A percentile compares a stretch with the other conserved stretches of the same genome.
phyloP scores from a whole-genome alignment of 148 eudicot species.

The Camellia granthamiana region DNA sequence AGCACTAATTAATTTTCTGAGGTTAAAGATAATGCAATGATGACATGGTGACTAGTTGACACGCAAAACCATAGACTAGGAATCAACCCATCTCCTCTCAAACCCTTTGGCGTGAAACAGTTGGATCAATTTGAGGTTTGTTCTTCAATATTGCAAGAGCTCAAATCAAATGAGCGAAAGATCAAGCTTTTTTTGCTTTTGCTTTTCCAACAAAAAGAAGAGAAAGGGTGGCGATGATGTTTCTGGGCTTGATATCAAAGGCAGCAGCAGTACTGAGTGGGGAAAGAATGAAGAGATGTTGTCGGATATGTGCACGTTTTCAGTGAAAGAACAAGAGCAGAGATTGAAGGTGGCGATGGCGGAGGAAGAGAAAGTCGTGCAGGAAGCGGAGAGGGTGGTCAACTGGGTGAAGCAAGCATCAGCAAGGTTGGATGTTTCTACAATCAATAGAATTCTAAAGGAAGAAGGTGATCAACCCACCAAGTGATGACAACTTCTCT shows the following conservation, averaged over 20 bases:
- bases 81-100: too few species aligned
- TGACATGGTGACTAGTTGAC: too few species aligned
- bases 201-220: conserved; percentile 7
- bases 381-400: conserved; percentile 18
- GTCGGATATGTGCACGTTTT: conserved; percentile 18
- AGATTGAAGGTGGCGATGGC: conserved; percentile 11
- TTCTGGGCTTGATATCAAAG: background rate
- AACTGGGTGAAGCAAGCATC: conserved; percentile 23
- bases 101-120: background rate
- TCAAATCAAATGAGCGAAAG: background rate
- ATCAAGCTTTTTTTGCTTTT: conserved; percentile 9
- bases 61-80: too few species aligned
- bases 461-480: background rate
- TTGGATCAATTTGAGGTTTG: background rate
- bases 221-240: background rate
- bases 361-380: conserved; percentile 3
- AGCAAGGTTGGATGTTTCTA: conserved; percentile 7
- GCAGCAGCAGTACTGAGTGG: background rate
- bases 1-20: too few species aligned
- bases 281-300: conserved; percentile 7
- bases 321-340: conserved; percentile 13
- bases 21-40: too few species aligned
- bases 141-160: background rate
- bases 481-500: background rate
- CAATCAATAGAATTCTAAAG: background rate